Base-by-base conservation (phyloP, 192 early-diverging fungal species). In the Coemansia interrupta region DNA sequence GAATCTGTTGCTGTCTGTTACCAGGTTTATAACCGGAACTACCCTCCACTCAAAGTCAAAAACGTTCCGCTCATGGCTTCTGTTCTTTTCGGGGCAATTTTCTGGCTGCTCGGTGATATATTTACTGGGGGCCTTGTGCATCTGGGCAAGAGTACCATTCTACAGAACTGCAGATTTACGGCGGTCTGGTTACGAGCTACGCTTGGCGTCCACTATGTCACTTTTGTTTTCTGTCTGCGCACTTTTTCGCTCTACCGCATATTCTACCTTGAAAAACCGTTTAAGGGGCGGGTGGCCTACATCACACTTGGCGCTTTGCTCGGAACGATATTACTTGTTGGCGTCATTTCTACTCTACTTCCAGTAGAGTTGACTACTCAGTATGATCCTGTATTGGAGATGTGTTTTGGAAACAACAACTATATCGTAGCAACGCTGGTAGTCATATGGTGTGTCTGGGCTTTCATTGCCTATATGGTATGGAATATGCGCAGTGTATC, bases 41-140 rank as follows among this genome's bases (percentile, higher is more conserved):
- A 64, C 29, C 62, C 55, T 5, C 62, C 62, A 11, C 22, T 57
- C 12, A 56, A 56, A 42, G 62, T 54, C n/a, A 64, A 64, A 43
- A 57, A 57, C 47, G 43, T 64, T 1, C 39, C 32, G 20, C 10
- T 64, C 0, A 64, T 64, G 54, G 14, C 26, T 30, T 57, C 38
- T 13, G 18, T 57, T 4, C 57, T 41, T 50, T 18, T 51, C 1
- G 54, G 46, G 2, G 54, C 17, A 0, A 19, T 57, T 15, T 9
- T 39, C 4, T 64, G 62, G 62, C 22, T 57, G 29, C 26, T 64
- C 19, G 62, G 55, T 12, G 54, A 64, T 44, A 40, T 64, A 39
- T 50, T 64, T 12, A 64, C 62, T 11, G 14, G 62, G 17, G 62
- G 62, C 14, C 38, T 64, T 41, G 62, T 57, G 1, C 62, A 64